A percentile compares a stretch with the other conserved stretches of the same genome.
Conservation (phyloP, 2,329 filamentous ascomycete species). For the Aspergillus sojae region DNA sequence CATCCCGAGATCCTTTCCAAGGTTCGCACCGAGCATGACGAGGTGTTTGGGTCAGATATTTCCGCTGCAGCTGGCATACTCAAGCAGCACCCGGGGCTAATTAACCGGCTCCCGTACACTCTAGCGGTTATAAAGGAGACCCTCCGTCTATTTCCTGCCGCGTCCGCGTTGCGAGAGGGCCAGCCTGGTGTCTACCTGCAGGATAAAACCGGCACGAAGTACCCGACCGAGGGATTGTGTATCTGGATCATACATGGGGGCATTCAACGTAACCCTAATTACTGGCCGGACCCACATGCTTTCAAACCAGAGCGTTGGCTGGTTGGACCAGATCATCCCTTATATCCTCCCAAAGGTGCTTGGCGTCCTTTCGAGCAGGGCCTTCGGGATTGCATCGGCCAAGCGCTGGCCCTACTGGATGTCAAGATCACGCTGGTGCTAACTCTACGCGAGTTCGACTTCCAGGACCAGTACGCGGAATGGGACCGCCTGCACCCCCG, state of each 20-base stretch:
- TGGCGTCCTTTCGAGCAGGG: slow-evolving; percentile 55
- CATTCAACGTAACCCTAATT: slow-evolving; percentile 18
- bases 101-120: slow-evolving; percentile 58
- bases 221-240: slow-evolving; percentile 18
- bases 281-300: slow-evolving; percentile 20
- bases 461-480: slow-evolving; percentile 19
- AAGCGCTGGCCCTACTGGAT: slow-evolving; percentile 52
- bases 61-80: slow-evolving; percentile 42
- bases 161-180: slow-evolving; percentile 19
- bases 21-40: slow-evolving; percentile 55
- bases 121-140: slow-evolving; percentile 58
- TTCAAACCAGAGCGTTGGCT: slow-evolving; percentile 44
- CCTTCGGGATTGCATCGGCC: slow-evolving; percentile 53
- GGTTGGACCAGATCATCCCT: slow-evolving; percentile 26
- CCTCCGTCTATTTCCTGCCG: slow-evolving; percentile 53
- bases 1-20: slow-evolving; percentile 36
- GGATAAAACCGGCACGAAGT: slow-evolving; percentile 14
- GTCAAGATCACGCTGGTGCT: slow-evolving; percentile 30
- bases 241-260: slow-evolving; percentile 22
- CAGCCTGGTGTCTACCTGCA: slow-evolving; percentile 12
- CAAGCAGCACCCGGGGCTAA: slow-evolving; percentile 45
- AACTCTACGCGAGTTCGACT: slow-evolving; percentile 26
- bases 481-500: slow-evolving; percentile 22
- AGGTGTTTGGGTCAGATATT: slow-evolving; percentile 51
- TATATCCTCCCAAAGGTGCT: slow-evolving; percentile 38